Conservation (phyloP, 1,284 basidiomycete species). For the Naganishia albida region DNA sequence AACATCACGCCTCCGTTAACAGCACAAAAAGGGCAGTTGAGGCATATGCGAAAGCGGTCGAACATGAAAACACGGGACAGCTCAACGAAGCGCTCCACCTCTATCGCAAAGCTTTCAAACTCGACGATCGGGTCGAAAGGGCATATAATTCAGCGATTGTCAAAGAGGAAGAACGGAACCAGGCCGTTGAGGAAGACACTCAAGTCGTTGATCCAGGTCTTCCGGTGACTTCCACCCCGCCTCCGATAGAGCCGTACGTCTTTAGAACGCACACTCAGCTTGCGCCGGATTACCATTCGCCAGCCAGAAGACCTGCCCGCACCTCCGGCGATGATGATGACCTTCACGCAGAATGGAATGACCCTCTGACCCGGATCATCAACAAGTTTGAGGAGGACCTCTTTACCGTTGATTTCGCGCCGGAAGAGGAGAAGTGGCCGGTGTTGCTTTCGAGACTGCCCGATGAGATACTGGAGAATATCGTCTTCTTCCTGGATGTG, state of each 20-base stretch:
- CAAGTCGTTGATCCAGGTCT: slow-evolving; percentile 27
- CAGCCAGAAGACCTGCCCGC: background rate
- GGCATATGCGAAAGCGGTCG: slow-evolving; percentile 68
- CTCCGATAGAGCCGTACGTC: slow-evolving; percentile 41
- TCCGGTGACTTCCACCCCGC: slow-evolving; percentile 36
- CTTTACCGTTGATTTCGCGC: slow-evolving; percentile 61
- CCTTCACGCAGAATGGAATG: slow-evolving; percentile 14
- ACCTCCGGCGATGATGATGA: background rate
- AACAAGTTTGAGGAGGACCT: slow-evolving; percentile 16
- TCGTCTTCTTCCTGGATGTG: slow-evolving; percentile 63
- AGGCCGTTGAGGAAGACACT: slow-evolving; percentile 9
- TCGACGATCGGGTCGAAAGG: slow-evolving; percentile 56
- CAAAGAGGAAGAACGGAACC: slow-evolving; percentile 11
- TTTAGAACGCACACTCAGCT: slow-evolving; percentile 51
- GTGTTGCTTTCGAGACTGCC: slow-evolving; percentile 65
- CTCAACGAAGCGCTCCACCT: slow-evolving; percentile 71
- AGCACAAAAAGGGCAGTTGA: slow-evolving; percentile 58
- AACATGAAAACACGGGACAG: slow-evolving; percentile 69
- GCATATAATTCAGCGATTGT: slow-evolving; percentile 26
- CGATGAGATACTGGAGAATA: slow-evolving; percentile 69
- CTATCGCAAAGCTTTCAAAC: slow-evolving; percentile 75
- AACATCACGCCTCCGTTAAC: background rate
- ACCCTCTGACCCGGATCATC: slow-evolving; percentile 28
- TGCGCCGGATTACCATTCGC: slow-evolving; percentile 46
- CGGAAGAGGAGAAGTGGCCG: slow-evolving; percentile 66